Conservation (phyloP, 2,329 filamentous ascomycete genomes). For the Berkeleyomyces basicola region DNA sequence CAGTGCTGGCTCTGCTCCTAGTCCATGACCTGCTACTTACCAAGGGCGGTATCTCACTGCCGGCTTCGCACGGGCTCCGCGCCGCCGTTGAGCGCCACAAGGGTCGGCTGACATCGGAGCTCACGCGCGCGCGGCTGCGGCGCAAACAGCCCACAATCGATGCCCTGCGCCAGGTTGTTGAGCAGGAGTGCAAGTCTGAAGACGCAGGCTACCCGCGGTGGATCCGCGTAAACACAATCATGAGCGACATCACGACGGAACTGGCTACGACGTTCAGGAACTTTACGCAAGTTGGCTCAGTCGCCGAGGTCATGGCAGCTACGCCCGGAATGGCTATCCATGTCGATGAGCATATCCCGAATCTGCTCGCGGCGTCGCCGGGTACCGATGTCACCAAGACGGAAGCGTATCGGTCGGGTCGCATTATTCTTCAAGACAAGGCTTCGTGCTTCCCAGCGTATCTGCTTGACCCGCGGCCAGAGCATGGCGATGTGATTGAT, state of each 20-base stretch:
- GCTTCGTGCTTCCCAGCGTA: slow-evolving; percentile 94
- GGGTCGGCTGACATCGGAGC: slow-evolving; percentile 61
- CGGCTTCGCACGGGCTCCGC: slow-evolving; percentile 61
- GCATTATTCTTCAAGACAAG: slow-evolving; percentile 87
- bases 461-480: slow-evolving; percentile 50
- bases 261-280: slow-evolving; percentile 56
- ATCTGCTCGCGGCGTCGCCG: slow-evolving; percentile 64
- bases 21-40: slow-evolving; percentile 73
- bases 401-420: slow-evolving; percentile 55
- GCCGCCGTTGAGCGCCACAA: slow-evolving; percentile 66
- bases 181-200: slow-evolving; percentile 31
- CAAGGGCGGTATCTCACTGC: slow-evolving; percentile 68
- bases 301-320: slow-evolving; percentile 39
- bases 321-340: slow-evolving; percentile 28
- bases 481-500: slow-evolving; percentile 69
- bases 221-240: slow-evolving; percentile 74
- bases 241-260: slow-evolving; percentile 53
- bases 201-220: slow-evolving; percentile 62
- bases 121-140: slow-evolving; percentile 62
- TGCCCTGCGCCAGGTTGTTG: slow-evolving; percentile 43
- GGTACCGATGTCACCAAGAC: slow-evolving; percentile 55
- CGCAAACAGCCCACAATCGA: slow-evolving; percentile 53
- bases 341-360: slow-evolving; percentile 67
- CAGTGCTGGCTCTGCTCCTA: slow-evolving; percentile 62
- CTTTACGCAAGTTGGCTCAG: slow-evolving; percentile 37